Percentiles rank a stretch among this genome's conserved stretches.
These are phyloP conservation scores for Leptosphaerulina australis DNA, from an alignment of 2,329 filamentous ascomycete genomes.

Conservation along the genomic window DNA sequence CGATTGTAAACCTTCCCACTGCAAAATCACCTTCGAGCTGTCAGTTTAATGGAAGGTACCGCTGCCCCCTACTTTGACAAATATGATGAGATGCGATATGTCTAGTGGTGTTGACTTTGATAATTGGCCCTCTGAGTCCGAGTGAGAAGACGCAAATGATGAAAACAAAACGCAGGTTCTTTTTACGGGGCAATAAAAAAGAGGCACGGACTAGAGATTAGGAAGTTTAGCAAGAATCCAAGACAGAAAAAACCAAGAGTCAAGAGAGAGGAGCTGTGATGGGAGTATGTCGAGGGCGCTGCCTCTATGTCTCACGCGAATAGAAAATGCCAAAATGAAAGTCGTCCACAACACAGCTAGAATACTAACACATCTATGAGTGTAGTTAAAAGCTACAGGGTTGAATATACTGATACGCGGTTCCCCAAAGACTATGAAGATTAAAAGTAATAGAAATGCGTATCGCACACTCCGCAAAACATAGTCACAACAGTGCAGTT, in stretches of 20 bases:
- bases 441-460: no score
- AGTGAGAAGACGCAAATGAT: slow-evolving; percentile 32
- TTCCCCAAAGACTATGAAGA: slow-evolving; percentile 10
- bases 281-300: slow-evolving; percentile 23
- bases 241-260: neutral
- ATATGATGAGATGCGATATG: slow-evolving; percentile 30
- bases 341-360: slow-evolving; percentile 32
- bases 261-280: slow-evolving; percentile 22
- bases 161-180: slow-evolving; percentile 25
- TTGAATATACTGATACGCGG: slow-evolving; percentile 5
- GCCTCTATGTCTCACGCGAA: slow-evolving; percentile 32
- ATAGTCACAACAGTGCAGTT: slow-evolving; percentile 39
- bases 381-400: slow-evolving; percentile 23
- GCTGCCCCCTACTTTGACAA: slow-evolving; percentile 32
- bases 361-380: slow-evolving; percentile 27
- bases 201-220: slow-evolving; percentile 5
- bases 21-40: slow-evolving; percentile 34
- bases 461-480: no score
- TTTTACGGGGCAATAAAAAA: slow-evolving; percentile 3
- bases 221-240: slow-evolving; percentile 11
- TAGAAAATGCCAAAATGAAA: slow-evolving; percentile 28
- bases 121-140: slow-evolving; percentile 32
- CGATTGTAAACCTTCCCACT: slow-evolving; percentile 34
- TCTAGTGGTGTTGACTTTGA: slow-evolving; percentile 36
- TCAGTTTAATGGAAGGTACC: slow-evolving; percentile 28